Conservation (phyloP, 768 basidiomycete genomes). For the Crepidotus variabilis region DNA sequence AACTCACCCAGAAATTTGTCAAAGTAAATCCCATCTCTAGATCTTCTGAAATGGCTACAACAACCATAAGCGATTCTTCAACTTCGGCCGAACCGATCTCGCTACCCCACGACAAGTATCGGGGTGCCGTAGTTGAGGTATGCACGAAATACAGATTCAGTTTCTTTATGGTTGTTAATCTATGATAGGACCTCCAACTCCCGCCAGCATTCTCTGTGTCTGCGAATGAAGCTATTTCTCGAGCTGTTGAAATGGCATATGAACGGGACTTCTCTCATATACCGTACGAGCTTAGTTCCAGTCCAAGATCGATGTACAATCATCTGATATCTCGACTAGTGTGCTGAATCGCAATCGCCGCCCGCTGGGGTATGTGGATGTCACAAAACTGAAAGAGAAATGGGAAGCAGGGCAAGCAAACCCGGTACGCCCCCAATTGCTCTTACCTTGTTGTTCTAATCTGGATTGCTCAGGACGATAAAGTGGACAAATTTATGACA, state of each 20-base stretch:
- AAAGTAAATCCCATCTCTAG: not conserved
- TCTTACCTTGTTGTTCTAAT: not conserved
- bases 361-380: constrained; percentile 84
- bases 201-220: constrained; percentile 87
- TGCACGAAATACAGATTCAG: constrained; percentile 7
- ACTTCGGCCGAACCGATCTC: constrained; percentile 9
- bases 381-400: constrained; percentile 65
- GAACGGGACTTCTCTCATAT: constrained; percentile 94
- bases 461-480: constrained; percentile 50
- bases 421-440: constrained; percentile 45
- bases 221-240: constrained; percentile 61
- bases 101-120: constrained; percentile 52
- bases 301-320: not conserved
- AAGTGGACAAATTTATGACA: constrained; percentile 65
- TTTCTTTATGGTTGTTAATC: not conserved
- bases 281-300: constrained; percentile 47
- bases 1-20: too few relatives aligned
- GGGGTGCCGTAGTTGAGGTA: constrained; percentile 91
- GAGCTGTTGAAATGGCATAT: constrained; percentile 84
- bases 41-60: constrained; percentile 11
- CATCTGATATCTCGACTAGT: constrained; percentile 31
- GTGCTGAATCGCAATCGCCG: constrained; percentile 70
- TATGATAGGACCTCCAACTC: constrained; percentile 67
- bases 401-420: constrained; percentile 75
- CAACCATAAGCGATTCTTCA: constrained; percentile 2